These are phyloP conservation scores for Aspergillus baeticus DNA, from an alignment of 495 filamentous ascomycete genomes.

Conservation along the genomic window DNA sequence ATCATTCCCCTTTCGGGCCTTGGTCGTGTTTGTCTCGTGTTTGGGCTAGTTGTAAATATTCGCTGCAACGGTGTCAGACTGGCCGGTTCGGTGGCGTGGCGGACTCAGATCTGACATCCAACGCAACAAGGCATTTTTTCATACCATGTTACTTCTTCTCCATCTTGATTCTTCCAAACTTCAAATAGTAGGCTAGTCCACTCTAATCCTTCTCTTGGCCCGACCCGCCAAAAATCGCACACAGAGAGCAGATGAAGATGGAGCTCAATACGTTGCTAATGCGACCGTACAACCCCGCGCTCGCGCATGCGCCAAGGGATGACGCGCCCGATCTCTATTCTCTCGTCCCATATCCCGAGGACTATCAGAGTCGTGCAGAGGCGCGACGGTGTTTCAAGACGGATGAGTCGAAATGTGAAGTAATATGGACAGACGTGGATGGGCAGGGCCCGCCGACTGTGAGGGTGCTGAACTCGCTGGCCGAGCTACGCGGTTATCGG, in stretches of 20 bases:
- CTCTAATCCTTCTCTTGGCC: too few species aligned
- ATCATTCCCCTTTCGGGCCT: too few species aligned
- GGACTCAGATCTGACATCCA: too few species aligned
- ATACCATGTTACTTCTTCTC: too few species aligned
- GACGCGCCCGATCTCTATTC: slow-evolving; percentile 12
- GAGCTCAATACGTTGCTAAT: slow-evolving; percentile 4
- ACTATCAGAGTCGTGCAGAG: slow-evolving; percentile 6
- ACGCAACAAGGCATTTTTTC: too few species aligned
- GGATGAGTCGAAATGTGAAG: slow-evolving; percentile 6
- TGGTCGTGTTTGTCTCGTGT: too few species aligned
- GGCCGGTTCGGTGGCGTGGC: too few species aligned
- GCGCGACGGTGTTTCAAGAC: slow-evolving; percentile 9
- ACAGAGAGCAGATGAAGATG: neutral
- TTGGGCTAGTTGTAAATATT: too few species aligned
- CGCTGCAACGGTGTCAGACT: too few species aligned
- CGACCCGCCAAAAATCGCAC: too few species aligned
- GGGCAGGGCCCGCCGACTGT: neutral
- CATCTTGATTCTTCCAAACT: too few species aligned
- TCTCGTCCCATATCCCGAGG: slow-evolving; percentile 13
- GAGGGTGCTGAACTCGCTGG: neutral
- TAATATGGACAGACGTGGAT: slow-evolving; percentile 15
- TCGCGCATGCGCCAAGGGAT: neutral
- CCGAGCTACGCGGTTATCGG: neutral
- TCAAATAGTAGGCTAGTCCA: too few species aligned
- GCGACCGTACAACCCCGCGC: neutral